phyloP scores from a whole-genome alignment of 2,329 filamentous ascomycete species.

The Tolypocladium endophyticum region DNA sequence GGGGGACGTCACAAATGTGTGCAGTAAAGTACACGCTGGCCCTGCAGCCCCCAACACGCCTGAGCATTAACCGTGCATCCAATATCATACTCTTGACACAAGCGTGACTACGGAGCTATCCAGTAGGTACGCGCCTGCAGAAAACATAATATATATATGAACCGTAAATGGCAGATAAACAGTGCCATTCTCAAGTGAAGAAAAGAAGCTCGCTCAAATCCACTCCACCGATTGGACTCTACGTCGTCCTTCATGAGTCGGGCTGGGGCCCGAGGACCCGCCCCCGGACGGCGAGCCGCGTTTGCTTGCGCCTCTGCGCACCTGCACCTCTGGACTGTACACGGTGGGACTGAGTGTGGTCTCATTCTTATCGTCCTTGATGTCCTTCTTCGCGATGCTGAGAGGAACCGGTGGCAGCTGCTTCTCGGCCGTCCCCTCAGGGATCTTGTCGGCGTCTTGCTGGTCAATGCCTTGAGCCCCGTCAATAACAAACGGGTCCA shows the following conservation, averaged over 20 bases:
- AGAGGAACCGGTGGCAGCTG: slow-evolving; percentile 25
- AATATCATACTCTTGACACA: background rate
- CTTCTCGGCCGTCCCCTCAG: background rate
- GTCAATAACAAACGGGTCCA: background rate
- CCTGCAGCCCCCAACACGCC: background rate
- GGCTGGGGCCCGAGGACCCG: background rate
- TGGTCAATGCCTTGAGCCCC: background rate
- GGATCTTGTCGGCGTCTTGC: background rate
- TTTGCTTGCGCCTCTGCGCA: background rate
- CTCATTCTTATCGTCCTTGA: slow-evolving; percentile 11
- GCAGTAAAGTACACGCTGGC: background rate
- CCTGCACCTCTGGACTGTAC: slow-evolving; percentile 30
- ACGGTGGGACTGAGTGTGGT: slow-evolving; percentile 40
- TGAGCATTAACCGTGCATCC: background rate
- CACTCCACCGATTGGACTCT: slow-evolving; percentile 6
- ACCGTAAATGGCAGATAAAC: background rate
- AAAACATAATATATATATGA: background rate
- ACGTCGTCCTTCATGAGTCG: background rate
- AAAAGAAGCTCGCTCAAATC: slow-evolving; percentile 4
- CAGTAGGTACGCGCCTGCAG: background rate
- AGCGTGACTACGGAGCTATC: background rate
- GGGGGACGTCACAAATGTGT: no score
- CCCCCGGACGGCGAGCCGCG: background rate
- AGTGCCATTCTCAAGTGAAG: background rate
- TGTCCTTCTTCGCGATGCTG: background rate